A percentile compares a stretch with the other conserved stretches of the same genome.
phyloP scores from a whole-genome alignment of 768 basidiomycete genomes.

The Postia placenta region DNA sequence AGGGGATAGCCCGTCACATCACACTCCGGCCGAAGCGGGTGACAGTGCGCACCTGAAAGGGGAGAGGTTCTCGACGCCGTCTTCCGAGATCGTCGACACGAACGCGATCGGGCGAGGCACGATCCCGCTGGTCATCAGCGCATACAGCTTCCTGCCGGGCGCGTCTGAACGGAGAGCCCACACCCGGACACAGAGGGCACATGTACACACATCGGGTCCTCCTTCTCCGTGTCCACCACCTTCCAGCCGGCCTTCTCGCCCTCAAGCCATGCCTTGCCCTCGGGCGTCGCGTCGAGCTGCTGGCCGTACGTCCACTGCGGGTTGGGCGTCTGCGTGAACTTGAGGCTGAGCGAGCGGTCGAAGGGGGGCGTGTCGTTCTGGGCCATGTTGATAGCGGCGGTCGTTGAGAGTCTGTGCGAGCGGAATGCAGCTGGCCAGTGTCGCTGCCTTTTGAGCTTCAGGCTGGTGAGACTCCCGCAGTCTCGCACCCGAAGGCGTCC shows the following conservation, averaged over 20 bases:
- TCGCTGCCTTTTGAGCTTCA: too few relatives aligned
- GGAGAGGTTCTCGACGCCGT: slow-evolving; percentile 34
- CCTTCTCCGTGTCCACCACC: slow-evolving; percentile 23
- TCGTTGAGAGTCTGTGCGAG: too few relatives aligned
- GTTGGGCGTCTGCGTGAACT: slow-evolving; percentile 26
- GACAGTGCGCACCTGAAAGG: slow-evolving; percentile 30
- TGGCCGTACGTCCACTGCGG: slow-evolving; percentile 28
- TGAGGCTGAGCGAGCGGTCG: slow-evolving; percentile 9
- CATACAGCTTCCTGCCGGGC: slow-evolving; percentile 19
- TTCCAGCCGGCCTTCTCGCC: slow-evolving; percentile 32
- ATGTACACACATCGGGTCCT: slow-evolving; percentile 21
- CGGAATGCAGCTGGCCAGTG: too few relatives aligned
- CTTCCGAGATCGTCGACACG: slow-evolving; percentile 28
- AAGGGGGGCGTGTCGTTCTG: slow-evolving; percentile 16
- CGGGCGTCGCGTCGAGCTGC: slow-evolving; percentile 20
- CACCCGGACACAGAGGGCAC: not conserved
- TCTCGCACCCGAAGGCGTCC: too few relatives aligned
- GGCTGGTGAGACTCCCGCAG: too few relatives aligned
- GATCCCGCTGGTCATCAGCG: slow-evolving; percentile 32
- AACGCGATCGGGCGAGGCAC: slow-evolving; percentile 40
- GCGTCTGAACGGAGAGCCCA: not conserved
- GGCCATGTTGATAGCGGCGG: too few relatives aligned
- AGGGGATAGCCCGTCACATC: not conserved
- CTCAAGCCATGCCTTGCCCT: slow-evolving; percentile 27
- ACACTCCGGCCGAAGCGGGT: not conserved